phyloP scores from a whole-genome alignment of 2,329 filamentous ascomycete genomes.

The Claviceps sp. region DNA sequence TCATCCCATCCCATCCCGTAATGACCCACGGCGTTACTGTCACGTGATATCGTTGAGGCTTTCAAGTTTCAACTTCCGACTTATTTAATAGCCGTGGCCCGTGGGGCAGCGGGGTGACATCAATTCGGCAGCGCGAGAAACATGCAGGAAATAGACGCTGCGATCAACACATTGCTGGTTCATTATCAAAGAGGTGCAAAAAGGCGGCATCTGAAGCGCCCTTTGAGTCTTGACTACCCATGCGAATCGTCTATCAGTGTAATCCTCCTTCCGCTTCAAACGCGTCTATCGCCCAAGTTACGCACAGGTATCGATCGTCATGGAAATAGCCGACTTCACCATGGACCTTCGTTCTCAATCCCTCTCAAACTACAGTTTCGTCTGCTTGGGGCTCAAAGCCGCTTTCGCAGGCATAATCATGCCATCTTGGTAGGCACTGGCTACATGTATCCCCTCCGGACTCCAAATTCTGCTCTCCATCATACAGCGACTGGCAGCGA shows the following conservation, averaged over 20 bases:
- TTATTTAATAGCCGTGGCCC: neutral
- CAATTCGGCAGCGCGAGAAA: no score
- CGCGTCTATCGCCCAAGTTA: no score
- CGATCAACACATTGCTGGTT: no score
- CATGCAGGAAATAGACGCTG: no score
- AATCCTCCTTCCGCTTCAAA: no score
- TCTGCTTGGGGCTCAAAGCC: slow-evolving; percentile 8
- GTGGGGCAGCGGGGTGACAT: neutral
- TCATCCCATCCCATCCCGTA: slow-evolving; percentile 1
- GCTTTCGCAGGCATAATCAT: slow-evolving; percentile 20
- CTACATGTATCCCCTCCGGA: slow-evolving; percentile 36
- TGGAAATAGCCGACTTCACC: neutral
- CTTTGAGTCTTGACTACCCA: no score
- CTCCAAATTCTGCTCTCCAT: slow-evolving; percentile 41
- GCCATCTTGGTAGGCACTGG: slow-evolving; percentile 42
- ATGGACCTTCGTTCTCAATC: neutral
- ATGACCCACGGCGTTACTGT: slow-evolving; percentile 1
- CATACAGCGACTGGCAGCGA: slow-evolving; percentile 31
- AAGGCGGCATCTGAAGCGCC: no score
- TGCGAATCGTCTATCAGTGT: no score
- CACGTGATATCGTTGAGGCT: slow-evolving; percentile 5
- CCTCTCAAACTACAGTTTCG: slow-evolving; percentile 6
- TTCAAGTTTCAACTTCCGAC: neutral
- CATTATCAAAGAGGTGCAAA: no score
- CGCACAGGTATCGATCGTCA: no score